Evolutionary conservation across 768 basidiomycete genomes (phyloP), one percentile per base, ranked within the genome.

Genomic region (Saitozyma podzolica): DNA sequence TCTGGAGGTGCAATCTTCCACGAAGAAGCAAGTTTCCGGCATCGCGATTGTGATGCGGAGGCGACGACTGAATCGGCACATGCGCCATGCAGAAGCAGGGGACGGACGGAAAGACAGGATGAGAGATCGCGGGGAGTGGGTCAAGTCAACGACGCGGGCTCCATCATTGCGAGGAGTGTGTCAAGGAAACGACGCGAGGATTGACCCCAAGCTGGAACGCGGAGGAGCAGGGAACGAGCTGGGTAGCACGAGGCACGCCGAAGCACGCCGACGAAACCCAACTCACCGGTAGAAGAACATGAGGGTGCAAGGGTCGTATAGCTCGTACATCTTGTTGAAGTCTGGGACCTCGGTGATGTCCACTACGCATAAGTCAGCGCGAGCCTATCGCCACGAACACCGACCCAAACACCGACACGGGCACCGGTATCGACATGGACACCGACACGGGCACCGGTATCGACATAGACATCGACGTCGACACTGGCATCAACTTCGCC

Each of bases 321-420:
- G 81, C 79, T 98, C 96, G 80, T 98, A 98, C 95, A 97, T 98
- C 93, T 97, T 97, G 82, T 95, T 98, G 82, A 98, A 98, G 78
- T 98, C 96, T 1, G 96, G 95, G 0, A 98, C 95, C 64, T 92
- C 88, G 0, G 92, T 96, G 74, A 96, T 97, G 78, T 99, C 95
- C 19, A 88, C 87, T 65, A 63, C 62, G 14, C 19, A 9, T 5
- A 6, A 5, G 58, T 68, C 55, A 66, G 64, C 54, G 16, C 9
- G 7, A 40, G 14, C 53, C 29, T 2, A 11, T 55, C 16, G 54
- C 10, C 39, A 29, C 45, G 17, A 40, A 43, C 14, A 45, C n/a
- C 54, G 14, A 13, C 19, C 19, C 39, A 10, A 19, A 55, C 11
- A 55, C 8, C n/a, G n/a, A n/a, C n/a, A n/a, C n/a, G n/a, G n/a